Conservation (phyloP, 2,329 filamentous ascomycete species). For the Pseudocercospora vitis region DNA sequence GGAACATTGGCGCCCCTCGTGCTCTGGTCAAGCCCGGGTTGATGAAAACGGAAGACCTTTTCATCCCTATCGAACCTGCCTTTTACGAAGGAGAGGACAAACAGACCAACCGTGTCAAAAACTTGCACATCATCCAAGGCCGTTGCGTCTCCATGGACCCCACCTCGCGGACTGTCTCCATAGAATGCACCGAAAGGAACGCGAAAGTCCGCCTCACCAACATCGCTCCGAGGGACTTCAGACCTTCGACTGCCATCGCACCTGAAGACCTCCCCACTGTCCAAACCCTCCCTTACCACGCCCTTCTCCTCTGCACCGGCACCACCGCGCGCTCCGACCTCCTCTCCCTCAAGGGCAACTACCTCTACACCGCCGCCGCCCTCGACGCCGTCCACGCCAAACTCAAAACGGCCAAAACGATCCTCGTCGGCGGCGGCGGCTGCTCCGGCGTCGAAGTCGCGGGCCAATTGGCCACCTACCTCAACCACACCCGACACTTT, state of each 20-base stretch:
- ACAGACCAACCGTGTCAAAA: slow-evolving; percentile 34
- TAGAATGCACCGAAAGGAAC: slow-evolving; percentile 27
- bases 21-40: slow-evolving; percentile 39
- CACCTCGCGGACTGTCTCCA: slow-evolving; percentile 29
- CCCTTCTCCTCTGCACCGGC: slow-evolving; percentile 42
- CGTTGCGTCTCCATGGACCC: slow-evolving; percentile 34
- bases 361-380: slow-evolving; percentile 39
- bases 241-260: not conserved
- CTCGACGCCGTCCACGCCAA: slow-evolving; percentile 35
- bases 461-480: slow-evolving; percentile 39
- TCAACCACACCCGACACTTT: slow-evolving; percentile 31
- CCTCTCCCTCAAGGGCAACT: slow-evolving; percentile 37
- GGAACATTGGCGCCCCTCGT: slow-evolving; percentile 42
- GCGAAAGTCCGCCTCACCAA: slow-evolving; percentile 20
- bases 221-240: slow-evolving; percentile 9
- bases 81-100: slow-evolving; percentile 28
- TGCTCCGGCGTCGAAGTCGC: slow-evolving; percentile 41
- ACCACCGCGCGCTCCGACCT: slow-evolving; percentile 39
- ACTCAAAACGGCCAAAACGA: slow-evolving; percentile 33
- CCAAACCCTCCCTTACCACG: slow-evolving; percentile 37
- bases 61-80: slow-evolving; percentile 38
- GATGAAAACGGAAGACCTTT: slow-evolving; percentile 38
- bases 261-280: slow-evolving; percentile 6
- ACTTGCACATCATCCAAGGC: slow-evolving; percentile 41
- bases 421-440: slow-evolving; percentile 42